A percentile compares a stretch with the other conserved stretches of the same genome.
Conservation (phyloP, 106 monocot species). For the Dactylorhiza incarnata region DNA sequence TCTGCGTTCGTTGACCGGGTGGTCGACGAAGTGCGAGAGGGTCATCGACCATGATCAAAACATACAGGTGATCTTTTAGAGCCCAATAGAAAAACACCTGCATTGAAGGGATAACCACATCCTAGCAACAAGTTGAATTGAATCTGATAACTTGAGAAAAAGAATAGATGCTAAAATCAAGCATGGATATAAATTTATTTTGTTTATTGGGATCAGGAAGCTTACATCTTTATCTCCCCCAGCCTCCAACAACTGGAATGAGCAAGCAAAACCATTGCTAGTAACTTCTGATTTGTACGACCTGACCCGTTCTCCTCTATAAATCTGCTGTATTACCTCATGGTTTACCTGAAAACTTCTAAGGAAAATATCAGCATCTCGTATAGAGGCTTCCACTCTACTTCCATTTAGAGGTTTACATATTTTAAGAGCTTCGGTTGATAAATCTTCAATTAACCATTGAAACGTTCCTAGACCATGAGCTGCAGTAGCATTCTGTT, state of each 20-base stretch:
- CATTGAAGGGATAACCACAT: not conserved
- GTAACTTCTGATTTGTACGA: conserved; percentile 28
- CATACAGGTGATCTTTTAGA: too few species aligned
- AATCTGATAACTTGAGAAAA: not conserved
- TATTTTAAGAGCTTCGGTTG: conserved; percentile 35
- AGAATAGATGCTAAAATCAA: not conserved
- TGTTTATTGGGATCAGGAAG: conserved; percentile 6
- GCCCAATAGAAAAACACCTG: too few species aligned
- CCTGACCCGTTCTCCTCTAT: conserved; percentile 33
- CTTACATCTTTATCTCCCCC: conserved; percentile 47
- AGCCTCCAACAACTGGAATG: conserved; percentile 54
- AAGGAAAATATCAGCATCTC: conserved; percentile 47
- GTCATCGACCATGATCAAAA: too few species aligned
- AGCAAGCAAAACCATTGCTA: conserved; percentile 24
- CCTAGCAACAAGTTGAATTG: not conserved
- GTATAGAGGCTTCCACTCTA: conserved; percentile 39
- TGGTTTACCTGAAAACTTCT: conserved; percentile 41
- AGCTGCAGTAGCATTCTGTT: conserved; percentile 18
- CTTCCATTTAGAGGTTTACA: conserved; percentile 28
- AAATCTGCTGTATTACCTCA: conserved; percentile 29
- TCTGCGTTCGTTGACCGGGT: too few species aligned
- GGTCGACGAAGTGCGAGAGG: too few species aligned
- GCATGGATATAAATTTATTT: not conserved
- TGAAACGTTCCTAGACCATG: conserved; percentile 92
- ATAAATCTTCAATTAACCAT: conserved; percentile 87